Conservation (phyloP, 441 rosid species). For the Mallotus repandus region DNA sequence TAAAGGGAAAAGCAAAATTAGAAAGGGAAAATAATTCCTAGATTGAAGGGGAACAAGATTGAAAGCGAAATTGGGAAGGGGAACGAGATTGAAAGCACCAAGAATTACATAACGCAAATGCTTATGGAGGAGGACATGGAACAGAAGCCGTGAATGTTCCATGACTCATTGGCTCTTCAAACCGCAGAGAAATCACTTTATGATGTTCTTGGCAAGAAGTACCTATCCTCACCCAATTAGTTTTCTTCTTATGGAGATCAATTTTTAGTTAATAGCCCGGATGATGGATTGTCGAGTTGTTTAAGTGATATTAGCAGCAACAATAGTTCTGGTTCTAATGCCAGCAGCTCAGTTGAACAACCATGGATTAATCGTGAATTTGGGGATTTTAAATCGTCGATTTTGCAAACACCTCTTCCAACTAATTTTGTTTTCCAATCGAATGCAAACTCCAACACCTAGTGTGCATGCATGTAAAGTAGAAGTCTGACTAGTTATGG, state of each 20-base stretch:
- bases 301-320: slow-evolving; percentile 34
- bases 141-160: slow-evolving; percentile 65
- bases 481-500: background rate
- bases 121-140: slow-evolving; percentile 84
- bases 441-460: slow-evolving; percentile 21
- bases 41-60: too few species aligned
- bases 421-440: slow-evolving; percentile 40
- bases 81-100: too few species aligned
- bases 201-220: slow-evolving; percentile 53
- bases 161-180: slow-evolving; percentile 66
- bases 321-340: slow-evolving; percentile 31
- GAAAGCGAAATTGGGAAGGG: too few species aligned
- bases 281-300: slow-evolving; percentile 28
- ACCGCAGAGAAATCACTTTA: slow-evolving; percentile 64
- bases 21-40: too few species aligned
- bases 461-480: background rate
- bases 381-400: slow-evolving; percentile 34
- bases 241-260: slow-evolving; percentile 27
- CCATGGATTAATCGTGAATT: slow-evolving; percentile 28
- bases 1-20: too few species aligned
- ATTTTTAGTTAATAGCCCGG: slow-evolving; percentile 39
- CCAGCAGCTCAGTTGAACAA: slow-evolving; percentile 32
- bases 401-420: slow-evolving; percentile 34
- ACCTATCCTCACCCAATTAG: slow-evolving; percentile 24
- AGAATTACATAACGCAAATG: slow-evolving; percentile 58